A percentile compares a stretch with the other conserved stretches of the same genome.
Evolutionary conservation across 495 filamentous ascomycete genomes (phyloP).

Genomic region (Penicillium ucsense): DNA sequence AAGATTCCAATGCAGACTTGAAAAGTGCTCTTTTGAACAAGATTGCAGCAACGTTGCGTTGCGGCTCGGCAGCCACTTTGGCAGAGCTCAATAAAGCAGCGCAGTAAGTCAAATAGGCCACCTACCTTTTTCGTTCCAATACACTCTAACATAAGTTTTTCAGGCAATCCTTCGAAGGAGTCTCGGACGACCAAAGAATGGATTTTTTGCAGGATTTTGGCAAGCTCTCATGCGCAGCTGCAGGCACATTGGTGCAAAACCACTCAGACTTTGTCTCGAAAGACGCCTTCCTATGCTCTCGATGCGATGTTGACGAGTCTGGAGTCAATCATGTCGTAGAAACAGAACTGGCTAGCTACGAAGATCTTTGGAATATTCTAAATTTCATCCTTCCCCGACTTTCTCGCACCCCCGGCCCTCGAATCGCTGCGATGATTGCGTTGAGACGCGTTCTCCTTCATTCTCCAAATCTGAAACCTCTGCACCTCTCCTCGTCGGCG

Average conservation of each 20-base stretch:
- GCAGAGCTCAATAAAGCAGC: conserved; percentile 16
- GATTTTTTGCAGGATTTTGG: conserved; percentile 27
- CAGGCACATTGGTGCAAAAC: conserved; percentile 14
- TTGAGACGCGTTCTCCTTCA: conserved; percentile 60
- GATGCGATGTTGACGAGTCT: conserved; percentile 22
- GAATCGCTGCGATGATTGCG: conserved; percentile 64
- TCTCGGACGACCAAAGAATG: conserved; percentile 22
- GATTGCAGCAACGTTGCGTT: conserved; percentile 12
- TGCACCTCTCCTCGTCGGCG: conserved; percentile 55
- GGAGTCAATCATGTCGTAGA: conserved; percentile 3
- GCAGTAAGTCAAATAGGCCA: conserved; percentile 17
- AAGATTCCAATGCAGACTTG: conserved; percentile 1
- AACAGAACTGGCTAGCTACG: conserved; percentile 22
- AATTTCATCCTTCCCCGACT: conserved; percentile 47
- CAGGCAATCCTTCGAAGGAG: conserved; percentile 5
- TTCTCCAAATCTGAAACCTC: conserved; percentile 40
- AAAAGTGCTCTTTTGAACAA: conserved; percentile 11
- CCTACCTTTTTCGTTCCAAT: neutral
- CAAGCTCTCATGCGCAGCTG: conserved; percentile 35
- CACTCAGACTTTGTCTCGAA: conserved; percentile 7
- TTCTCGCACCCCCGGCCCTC: conserved; percentile 46
- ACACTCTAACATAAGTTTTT: too few relatives aligned
- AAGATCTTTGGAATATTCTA: conserved; percentile 45
- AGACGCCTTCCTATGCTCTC: conserved; percentile 26
- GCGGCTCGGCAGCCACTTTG: conserved; percentile 9